A percentile compares a stretch with the other conserved stretches of the same genome.
Conservation (phyloP, 257 asterid genomes). For the Solanum piurae region DNA sequence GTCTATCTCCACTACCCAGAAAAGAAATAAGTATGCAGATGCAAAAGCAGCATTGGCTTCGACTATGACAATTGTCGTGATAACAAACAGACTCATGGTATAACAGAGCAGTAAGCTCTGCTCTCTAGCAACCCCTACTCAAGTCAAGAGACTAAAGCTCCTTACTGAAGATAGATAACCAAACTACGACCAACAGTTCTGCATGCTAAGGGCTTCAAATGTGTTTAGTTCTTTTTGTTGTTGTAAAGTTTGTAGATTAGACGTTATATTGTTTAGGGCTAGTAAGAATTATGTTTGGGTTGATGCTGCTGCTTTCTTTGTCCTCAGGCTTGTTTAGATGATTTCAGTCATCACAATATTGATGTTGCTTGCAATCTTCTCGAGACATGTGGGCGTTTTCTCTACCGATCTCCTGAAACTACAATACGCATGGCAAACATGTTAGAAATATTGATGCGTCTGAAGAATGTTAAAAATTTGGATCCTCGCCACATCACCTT, state of each 20-base stretch:
- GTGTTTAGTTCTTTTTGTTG: background rate
- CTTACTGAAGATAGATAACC: background rate
- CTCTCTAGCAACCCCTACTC: background rate
- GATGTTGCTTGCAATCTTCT: conserved; percentile 99
- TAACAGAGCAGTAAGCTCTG: background rate
- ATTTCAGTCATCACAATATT: conserved; percentile 90
- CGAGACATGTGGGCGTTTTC: conserved; percentile 98
- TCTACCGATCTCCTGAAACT: conserved; percentile 94
- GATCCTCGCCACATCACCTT: conserved; percentile 97
- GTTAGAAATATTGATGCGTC: conserved; percentile 96
- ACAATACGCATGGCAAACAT: conserved; percentile 89
- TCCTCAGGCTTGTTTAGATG: conserved; percentile 90
- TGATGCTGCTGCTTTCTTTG: background rate
- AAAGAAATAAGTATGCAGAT: background rate
- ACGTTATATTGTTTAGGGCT: background rate
- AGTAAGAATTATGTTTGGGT: background rate
- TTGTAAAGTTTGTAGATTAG: background rate
- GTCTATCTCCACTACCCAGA: background rate
- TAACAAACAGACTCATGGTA: background rate
- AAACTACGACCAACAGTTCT: background rate
- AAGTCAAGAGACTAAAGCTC: background rate
- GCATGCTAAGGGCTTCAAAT: background rate
- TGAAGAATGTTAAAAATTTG: conserved; percentile 93
- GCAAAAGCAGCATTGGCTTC: background rate
- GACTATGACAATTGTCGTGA: background rate